Base-by-base conservation (phyloP, 257 asterid species). In the Thymus quinquecostatus region DNA sequence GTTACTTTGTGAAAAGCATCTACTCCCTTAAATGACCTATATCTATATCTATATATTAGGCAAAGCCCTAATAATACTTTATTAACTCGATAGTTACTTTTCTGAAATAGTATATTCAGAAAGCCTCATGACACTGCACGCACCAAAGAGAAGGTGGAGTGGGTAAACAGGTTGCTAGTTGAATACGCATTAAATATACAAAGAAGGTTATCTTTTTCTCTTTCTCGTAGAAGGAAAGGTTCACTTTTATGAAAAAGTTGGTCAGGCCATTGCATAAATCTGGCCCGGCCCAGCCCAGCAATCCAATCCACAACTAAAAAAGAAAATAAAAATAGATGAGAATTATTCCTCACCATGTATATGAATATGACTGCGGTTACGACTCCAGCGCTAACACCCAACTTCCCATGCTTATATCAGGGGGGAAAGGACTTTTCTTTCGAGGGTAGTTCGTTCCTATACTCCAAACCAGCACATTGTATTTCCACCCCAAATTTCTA, bases 391-490 rank as follows among this genome's bases (percentile, higher is more conserved):
- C 55, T 9, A 29, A 21, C 9, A 28, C n/a, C 71, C 64, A 66
- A 70, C 69, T 21, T 40, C 73, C 53, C 65, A 77, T 76, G 69
- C 76, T 56, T 55, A 55, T 63, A 49, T 64, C 59, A 34, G 36
- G 75, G 72, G 61, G 7, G 8, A 4, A 60, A 3, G 21, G 2
- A 1, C 21, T 4, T 32, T 44, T 43, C 1, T 34, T 13, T 11
- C 50, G 28, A 38, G 70, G 64, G 72, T 14, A 38, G 80, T 76
- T 76, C 38, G 3, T 34, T 36, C 40, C 40, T 36, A 36, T 6
- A 36, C 40, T 36, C 40, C 3, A 36, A 36, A 36, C 57, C 6
- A 4, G 7, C 11, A 70, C 74, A 77, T 65, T 66, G 70, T 61
- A 9, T 67, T 60, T 40, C 50, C 53, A 44, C 1, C 41, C 14